Evolutionary conservation across 1,284 basidiomycete species (phyloP).

Genomic region (Dichomitus squalens): DNA sequence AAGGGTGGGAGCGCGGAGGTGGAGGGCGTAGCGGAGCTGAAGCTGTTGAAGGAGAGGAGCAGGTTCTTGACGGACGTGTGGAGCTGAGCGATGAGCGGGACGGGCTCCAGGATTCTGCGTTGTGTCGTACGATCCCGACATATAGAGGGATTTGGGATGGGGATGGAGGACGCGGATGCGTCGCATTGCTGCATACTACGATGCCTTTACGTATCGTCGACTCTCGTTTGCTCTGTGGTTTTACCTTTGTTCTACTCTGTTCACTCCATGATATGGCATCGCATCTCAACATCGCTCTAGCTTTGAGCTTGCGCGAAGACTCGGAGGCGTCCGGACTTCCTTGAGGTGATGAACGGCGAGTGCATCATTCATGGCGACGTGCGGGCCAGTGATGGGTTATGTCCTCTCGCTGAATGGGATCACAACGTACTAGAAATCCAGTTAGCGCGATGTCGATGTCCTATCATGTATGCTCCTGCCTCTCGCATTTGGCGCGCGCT

Average conservation of each 20-base stretch:
- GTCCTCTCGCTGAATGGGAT: too few relatives aligned
- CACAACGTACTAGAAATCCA: too few relatives aligned
- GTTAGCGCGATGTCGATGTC: too few relatives aligned
- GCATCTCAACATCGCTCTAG: neutral
- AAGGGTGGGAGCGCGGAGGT: conserved; percentile 86
- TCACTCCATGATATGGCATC: neutral
- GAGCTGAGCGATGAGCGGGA: conserved; percentile 32
- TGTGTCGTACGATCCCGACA: too few relatives aligned
- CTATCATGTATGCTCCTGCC: too few relatives aligned
- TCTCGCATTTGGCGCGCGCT: too few relatives aligned
- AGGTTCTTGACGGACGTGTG: conserved; percentile 83
- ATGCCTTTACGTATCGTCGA: neutral
- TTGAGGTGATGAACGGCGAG: too few relatives aligned
- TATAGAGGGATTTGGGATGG: neutral
- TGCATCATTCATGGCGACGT: too few relatives aligned
- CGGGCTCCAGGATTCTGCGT: too few relatives aligned
- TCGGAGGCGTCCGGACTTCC: too few relatives aligned
- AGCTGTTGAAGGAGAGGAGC: conserved; percentile 91
- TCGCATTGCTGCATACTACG: neutral
- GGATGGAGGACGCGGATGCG: neutral
- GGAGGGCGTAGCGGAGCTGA: conserved; percentile 90
- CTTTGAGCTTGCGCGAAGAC: neutral
- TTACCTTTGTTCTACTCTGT: neutral
- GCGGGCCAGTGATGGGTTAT: too few relatives aligned
- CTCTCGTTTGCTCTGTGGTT: conserved; percentile 5